Conservation (phyloP, 768 basidiomycete species). For the Hygrocybe coccinea region DNA sequence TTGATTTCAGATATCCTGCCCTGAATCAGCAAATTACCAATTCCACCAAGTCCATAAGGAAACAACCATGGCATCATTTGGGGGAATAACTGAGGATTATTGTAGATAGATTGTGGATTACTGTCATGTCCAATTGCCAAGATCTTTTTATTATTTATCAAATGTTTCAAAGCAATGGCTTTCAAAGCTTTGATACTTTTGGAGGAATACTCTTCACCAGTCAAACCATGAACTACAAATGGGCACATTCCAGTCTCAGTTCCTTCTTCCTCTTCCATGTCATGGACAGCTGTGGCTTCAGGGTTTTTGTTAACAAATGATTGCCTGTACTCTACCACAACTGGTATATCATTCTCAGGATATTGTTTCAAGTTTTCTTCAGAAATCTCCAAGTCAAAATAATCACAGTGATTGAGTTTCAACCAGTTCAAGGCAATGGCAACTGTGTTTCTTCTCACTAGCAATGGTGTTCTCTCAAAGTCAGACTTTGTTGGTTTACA, state of each 20-base stretch:
- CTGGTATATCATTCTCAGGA: conserved; percentile 12
- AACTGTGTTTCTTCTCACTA: conserved; percentile 22
- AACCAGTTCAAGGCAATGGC: not conserved
- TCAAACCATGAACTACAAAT: conserved; percentile 27
- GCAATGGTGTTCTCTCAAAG: conserved; percentile 18
- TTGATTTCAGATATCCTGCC: conserved; percentile 10
- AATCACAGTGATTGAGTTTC: not conserved
- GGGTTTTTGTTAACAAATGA: conserved; percentile 1
- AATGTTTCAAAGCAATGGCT: conserved; percentile 15
- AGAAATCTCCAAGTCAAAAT: conserved; percentile 20
- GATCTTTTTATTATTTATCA: conserved; percentile 13
- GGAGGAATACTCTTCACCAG: conserved; percentile 14
- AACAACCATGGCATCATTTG: conserved; percentile 36
- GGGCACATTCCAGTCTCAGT: conserved; percentile 21
- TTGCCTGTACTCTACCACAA: conserved; percentile 14
- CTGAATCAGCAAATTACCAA: conserved; percentile 12
- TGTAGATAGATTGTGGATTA: conserved; percentile 17
- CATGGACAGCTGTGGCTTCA: conserved; percentile 12
- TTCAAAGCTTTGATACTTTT: conserved; percentile 11
- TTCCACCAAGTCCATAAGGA: conserved; percentile 35
- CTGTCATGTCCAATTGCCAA: conserved; percentile 19
- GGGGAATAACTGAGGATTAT: conserved; percentile 28
- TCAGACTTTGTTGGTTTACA: conserved; percentile 12
- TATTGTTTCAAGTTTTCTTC: conserved; percentile 14
- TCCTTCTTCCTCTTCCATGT: conserved; percentile 21